Conservation (phyloP, 257 asterid genomes). For the Lithospermum erythrorhizon region DNA sequence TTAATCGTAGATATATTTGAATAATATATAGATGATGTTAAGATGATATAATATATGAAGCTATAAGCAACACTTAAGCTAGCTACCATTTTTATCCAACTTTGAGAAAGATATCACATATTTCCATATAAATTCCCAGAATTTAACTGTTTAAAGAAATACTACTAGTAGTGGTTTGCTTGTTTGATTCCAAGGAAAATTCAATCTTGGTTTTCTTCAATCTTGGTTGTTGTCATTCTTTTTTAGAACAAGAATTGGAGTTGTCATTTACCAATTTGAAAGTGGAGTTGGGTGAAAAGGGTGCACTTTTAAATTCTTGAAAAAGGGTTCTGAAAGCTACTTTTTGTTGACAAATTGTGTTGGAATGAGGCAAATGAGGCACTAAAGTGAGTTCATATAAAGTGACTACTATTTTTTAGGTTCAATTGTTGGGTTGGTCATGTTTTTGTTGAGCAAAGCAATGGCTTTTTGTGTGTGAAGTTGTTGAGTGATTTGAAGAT, state of each 20-base stretch:
- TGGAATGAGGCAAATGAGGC: slow-evolving; percentile 10
- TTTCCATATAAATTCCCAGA: slow-evolving; percentile 44
- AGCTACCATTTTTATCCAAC: slow-evolving; percentile 21
- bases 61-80: slow-evolving; percentile 3
- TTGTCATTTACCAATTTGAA: slow-evolving; percentile 5
- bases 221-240: neutral
- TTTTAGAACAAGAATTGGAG: slow-evolving; percentile 2
- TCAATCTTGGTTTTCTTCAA: slow-evolving; percentile 8
- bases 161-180: neutral
- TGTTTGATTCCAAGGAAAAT: slow-evolving; percentile 35
- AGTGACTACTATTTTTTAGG: slow-evolving; percentile 17
- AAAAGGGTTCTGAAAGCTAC: slow-evolving; percentile 18
- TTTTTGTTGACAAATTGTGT: slow-evolving; percentile 18
- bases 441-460: slow-evolving; percentile 17
- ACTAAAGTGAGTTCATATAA: slow-evolving; percentile 11
- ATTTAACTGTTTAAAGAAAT: slow-evolving; percentile 25
- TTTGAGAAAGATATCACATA: slow-evolving; percentile 46
- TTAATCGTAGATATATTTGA: too few species aligned
- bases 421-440: neutral
- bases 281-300: slow-evolving; percentile 24
- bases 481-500: slow-evolving; percentile 17
- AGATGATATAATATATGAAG: slow-evolving; percentile 19
- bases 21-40: slow-evolving; percentile 19
- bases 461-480: slow-evolving; percentile 27
- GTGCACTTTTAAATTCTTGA: slow-evolving; percentile 11